Percentiles rank a stretch among this genome's conserved stretches.
phyloP scores from a whole-genome alignment of 225 moss, liverwort and hornwort species.

The Thuidium tamariscinum region DNA sequence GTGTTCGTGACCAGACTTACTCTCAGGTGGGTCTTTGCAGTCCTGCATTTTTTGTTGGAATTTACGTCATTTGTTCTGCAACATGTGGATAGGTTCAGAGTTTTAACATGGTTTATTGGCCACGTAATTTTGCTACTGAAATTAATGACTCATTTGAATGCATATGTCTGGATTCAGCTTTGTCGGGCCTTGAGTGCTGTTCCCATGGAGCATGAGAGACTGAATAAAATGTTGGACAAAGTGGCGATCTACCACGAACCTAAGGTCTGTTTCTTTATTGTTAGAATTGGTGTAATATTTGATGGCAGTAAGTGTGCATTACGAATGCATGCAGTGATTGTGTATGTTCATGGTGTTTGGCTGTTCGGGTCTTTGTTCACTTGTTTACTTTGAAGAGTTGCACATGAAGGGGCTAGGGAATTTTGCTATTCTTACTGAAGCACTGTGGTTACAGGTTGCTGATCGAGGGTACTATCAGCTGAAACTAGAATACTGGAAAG shows the following conservation, averaged over 20 bases:
- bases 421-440: not conserved
- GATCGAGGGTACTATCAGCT: slow-evolving; percentile 90
- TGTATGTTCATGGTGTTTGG: not conserved
- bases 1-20: slow-evolving; percentile 86
- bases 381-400: not conserved
- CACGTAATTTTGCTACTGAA: not conserved
- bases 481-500: slow-evolving; percentile 84
- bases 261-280: slow-evolving; percentile 32
- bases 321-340: not conserved
- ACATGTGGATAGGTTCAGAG: not conserved
- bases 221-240: slow-evolving; percentile 55
- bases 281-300: not conserved
- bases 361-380: not conserved
- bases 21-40: slow-evolving; percentile 50
- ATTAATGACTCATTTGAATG: not conserved
- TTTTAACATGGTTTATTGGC: not conserved
- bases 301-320: not conserved
- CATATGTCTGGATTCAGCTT: slow-evolving; percentile 20
- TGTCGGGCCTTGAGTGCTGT: slow-evolving; percentile 64
- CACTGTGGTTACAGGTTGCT: slow-evolving; percentile 45
- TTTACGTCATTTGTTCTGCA: not conserved
- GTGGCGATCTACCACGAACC: slow-evolving; percentile 84
- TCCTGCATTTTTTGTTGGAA: not conserved
- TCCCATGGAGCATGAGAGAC: slow-evolving; percentile 53
- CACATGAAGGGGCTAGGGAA: not conserved